Evolutionary conservation across 345 rosid genomes (phyloP).

Genomic region (Arabidopsis arenosa): DNA sequence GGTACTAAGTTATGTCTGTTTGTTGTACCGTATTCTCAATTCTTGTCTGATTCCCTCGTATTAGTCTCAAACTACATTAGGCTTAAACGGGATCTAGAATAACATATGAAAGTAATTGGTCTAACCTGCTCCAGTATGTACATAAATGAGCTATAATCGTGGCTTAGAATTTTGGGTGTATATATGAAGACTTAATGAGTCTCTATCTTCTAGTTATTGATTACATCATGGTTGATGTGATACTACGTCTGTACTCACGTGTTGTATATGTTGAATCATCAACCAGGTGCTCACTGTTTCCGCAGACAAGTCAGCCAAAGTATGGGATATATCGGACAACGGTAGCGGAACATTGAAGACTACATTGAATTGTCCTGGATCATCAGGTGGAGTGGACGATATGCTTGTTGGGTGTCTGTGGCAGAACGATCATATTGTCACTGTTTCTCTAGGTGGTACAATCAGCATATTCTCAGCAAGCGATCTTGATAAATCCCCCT

Average conservation of each 20-base stretch:
- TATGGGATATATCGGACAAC: slow-evolving; percentile 84
- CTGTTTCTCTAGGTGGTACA: slow-evolving; percentile 91
- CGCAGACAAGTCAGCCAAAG: slow-evolving; percentile 96
- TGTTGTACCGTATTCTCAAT: neutral
- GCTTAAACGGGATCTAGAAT: slow-evolving; percentile 1
- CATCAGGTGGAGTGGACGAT: slow-evolving; percentile 86
- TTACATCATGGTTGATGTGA: neutral
- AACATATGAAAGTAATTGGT: neutral
- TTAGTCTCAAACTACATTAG: neutral
- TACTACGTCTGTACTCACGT: slow-evolving; percentile 1
- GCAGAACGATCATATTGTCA: slow-evolving; percentile 86
- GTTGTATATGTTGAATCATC: slow-evolving; percentile 29
- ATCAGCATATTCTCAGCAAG: slow-evolving; percentile 73
- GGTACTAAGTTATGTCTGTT: slow-evolving; percentile 52
- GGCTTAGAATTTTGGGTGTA: neutral
- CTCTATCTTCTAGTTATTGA: neutral
- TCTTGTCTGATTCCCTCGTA: neutral
- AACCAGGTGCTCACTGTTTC: slow-evolving; percentile 83
- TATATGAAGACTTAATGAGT: neutral
- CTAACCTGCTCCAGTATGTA: neutral
- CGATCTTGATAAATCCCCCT: slow-evolving; percentile 77
- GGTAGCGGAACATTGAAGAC: slow-evolving; percentile 73
- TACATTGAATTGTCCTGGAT: slow-evolving; percentile 67
- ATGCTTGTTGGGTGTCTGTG: slow-evolving; percentile 98
- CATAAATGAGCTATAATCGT: neutral